These are phyloP conservation scores for Thozetella sp. DNA, from an alignment of 495 filamentous ascomycete genomes.

Conservation along the genomic window DNA sequence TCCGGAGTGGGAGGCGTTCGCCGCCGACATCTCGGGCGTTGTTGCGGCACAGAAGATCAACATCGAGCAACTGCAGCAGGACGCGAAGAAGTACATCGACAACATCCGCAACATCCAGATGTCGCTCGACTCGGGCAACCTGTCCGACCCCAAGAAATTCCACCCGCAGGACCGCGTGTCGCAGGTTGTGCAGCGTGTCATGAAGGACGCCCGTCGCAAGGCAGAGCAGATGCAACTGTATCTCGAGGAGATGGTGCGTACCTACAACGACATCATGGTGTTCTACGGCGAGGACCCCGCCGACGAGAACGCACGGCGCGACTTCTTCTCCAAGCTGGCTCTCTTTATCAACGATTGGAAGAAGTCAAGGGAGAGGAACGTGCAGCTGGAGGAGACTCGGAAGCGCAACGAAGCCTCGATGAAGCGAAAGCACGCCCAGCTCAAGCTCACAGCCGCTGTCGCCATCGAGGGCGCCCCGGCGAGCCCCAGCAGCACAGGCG, in stretches of 20 bases:
- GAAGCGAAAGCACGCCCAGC: slow-evolving; percentile 79
- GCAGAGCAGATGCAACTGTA: slow-evolving; percentile 95
- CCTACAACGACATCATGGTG: slow-evolving; percentile 93
- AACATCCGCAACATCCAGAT: slow-evolving; percentile 92
- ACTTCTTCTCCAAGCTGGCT: slow-evolving; percentile 97
- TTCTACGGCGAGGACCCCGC: slow-evolving; percentile 95
- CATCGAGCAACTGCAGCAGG: slow-evolving; percentile 84
- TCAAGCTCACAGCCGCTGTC: slow-evolving; percentile 61
- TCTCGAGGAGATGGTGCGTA: slow-evolving; percentile 86
- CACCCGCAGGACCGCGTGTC: slow-evolving; percentile 95
- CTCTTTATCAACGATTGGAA: slow-evolving; percentile 92
- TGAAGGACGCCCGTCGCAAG: slow-evolving; percentile 96
- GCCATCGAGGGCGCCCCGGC: slow-evolving; percentile 45
- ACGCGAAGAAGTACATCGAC: slow-evolving; percentile 93
- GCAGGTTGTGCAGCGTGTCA: slow-evolving; percentile 85
- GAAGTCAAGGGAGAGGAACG: slow-evolving; percentile 93
- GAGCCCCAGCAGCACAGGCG: slow-evolving; percentile 80
- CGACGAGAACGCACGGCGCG: slow-evolving; percentile 91
- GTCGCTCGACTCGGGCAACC: slow-evolving; percentile 89
- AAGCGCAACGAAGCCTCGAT: slow-evolving; percentile 85
- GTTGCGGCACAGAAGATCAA: slow-evolving; percentile 88
- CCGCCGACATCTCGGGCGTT: slow-evolving; percentile 82
- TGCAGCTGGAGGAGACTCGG: slow-evolving; percentile 76
- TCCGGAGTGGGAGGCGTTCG: slow-evolving; percentile 90
- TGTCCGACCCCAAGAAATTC: slow-evolving; percentile 96